A percentile compares a stretch with the other conserved stretches of the same genome.
phyloP scores from a whole-genome alignment of 2,329 filamentous ascomycete species.

The Graphilbum ipis-grandicollis region DNA sequence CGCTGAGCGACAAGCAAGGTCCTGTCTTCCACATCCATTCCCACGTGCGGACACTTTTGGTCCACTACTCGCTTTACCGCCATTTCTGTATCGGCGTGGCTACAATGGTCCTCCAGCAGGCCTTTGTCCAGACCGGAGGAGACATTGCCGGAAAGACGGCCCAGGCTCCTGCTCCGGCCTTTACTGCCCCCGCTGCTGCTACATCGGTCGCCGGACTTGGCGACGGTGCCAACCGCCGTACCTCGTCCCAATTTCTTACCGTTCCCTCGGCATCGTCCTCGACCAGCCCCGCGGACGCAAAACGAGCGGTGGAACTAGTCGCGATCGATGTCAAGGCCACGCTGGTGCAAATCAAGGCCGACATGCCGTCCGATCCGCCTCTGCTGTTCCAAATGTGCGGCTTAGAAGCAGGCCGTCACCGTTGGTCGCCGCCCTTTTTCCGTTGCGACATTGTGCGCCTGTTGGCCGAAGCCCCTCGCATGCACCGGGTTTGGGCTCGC shows the following conservation, averaged over 20 bases:
- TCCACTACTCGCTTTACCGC: conserved; percentile 85
- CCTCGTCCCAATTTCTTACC: background rate
- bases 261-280: conserved; percentile 1
- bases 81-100: conserved; percentile 84
- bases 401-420: conserved; percentile 65
- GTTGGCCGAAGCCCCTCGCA: conserved; percentile 72
- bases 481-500: conserved; percentile 71
- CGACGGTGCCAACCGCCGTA: background rate
- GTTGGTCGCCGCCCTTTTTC: conserved; percentile 74
- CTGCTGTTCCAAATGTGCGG: conserved; percentile 81
- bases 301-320: conserved; percentile 58
- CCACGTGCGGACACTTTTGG: conserved; percentile 56
- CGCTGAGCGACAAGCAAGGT: conserved; percentile 70
- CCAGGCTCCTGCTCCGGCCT: background rate
- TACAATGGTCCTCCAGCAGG: conserved; percentile 52
- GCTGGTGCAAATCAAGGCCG: conserved; percentile 74
- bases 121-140: conserved; percentile 39
- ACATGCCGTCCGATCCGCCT: conserved; percentile 75
- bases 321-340: conserved; percentile 68
- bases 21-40: conserved; percentile 79
- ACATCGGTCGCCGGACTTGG: background rate
- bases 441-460: conserved; percentile 63
- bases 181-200: no score
- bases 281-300: background rate
- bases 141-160: conserved; percentile 14